Base-by-base conservation (phyloP, 306 rosid species). In the Argentina anserina region DNA sequence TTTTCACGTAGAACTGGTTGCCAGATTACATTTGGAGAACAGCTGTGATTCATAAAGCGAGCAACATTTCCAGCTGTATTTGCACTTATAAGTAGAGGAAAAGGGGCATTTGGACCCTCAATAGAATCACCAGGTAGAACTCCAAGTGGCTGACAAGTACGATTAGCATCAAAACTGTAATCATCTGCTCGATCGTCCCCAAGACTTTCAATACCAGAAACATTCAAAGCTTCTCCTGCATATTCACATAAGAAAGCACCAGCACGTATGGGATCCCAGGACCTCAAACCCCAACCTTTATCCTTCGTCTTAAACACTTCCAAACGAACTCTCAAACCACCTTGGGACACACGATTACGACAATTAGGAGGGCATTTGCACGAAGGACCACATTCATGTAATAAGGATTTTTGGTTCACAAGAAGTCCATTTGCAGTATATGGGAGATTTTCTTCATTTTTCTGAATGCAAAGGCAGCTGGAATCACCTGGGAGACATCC, bases 21-120 rank as follows among this genome's bases (percentile, higher is more conserved):
- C 97, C 98, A 93, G 28, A 79, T 67, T 41, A 93, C 87, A 82
- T 86, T 93, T 12, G 98, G 98, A 72, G 88, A 79, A 81, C 98
- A 93, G 86, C 97, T 87, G 80, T 93, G 98, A 78, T 93, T 93
- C 96, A 93, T 93, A 77, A 90, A 93, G 69, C 98, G 92, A 67
- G 93, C 89, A 43, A 93, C 98, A 84, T 93, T 93, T 74, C 98
- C 98, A 67, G 85, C 79, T 82, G 84, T 79, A 78, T 59, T 89
- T 23, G 96, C 93, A 50, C 86, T 84, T 42, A 93, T 80, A 59
- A 82, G 80, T 31, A 93, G 87, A 23, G 97, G 93, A 71, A 81
- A 86, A 3, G 97, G 96, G 70, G 82, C 80, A 64, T 84, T 86
- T 3, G 87, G 85, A 67, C 87, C 77, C 77, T 87, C 96, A 26